Evolutionary conservation across 371 early-diverging fungal genomes (phyloP).

Genomic region (Capniomyces stellatus): DNA sequence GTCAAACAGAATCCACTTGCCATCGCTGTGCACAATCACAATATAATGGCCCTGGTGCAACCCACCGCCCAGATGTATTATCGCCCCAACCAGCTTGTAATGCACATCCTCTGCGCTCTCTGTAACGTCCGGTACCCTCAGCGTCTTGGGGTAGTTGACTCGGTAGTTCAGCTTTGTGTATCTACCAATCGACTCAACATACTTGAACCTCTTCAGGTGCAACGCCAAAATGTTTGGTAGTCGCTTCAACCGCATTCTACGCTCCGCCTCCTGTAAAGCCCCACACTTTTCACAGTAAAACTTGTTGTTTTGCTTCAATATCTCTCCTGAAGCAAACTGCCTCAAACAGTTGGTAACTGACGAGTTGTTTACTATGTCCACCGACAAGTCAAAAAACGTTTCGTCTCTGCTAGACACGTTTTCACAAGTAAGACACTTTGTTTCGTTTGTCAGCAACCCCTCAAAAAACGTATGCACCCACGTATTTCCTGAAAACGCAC

Average conservation of each 20-base stretch:
- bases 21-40: slow-evolving; percentile 64
- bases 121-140: slow-evolving; percentile 80
- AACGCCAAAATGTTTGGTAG: slow-evolving; percentile 86
- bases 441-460: slow-evolving; percentile 87
- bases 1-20: slow-evolving; percentile 85
- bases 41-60: slow-evolving; percentile 96
- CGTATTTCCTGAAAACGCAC: slow-evolving; percentile 26
- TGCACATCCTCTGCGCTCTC: slow-evolving; percentile 75
- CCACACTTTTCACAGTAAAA: slow-evolving; percentile 90
- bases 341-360: slow-evolving; percentile 80
- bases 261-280: slow-evolving; percentile 91
- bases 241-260: slow-evolving; percentile 87
- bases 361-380: slow-evolving; percentile 89
- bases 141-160: slow-evolving; percentile 82
- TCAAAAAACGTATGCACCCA: slow-evolving; percentile 95
- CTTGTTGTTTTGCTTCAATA: slow-evolving; percentile 85
- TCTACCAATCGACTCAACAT: slow-evolving; percentile 72
- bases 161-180: slow-evolving; percentile 87
- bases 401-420: slow-evolving; percentile 88
- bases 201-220: slow-evolving; percentile 93
- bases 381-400: slow-evolving; percentile 82
- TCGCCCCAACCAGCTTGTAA: slow-evolving; percentile 74
- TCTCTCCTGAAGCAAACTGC: slow-evolving; percentile 86
- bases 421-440: slow-evolving; percentile 88
- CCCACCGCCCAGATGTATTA: slow-evolving; percentile 90